Base-by-base conservation (phyloP, 2,329 filamentous ascomycete genomes). In the Scytalidium lignicola region DNA sequence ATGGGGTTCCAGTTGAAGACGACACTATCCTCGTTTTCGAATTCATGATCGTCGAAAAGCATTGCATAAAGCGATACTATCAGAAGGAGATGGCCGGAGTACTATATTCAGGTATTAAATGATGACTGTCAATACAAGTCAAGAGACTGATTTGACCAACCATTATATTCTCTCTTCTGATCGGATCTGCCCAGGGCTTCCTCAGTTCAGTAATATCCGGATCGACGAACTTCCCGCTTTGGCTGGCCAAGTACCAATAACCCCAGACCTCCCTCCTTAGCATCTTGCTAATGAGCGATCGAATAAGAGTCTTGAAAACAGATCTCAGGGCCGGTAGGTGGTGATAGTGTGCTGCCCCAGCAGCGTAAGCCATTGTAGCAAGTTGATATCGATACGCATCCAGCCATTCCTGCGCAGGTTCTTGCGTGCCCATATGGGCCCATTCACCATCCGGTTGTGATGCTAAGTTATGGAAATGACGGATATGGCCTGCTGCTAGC, bases 81-180 rank as follows among this genome's bases (percentile, higher is more conserved):
- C 32, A 70, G 50, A 10, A 70, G 58, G 18, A 71, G 50, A 54
- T 72, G 67, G 1, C 69, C 69, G 22, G 61, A 65, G 43, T 70
- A 71, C 23, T 26, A 26, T 6, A 10, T 26, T 26, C 23, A 26
- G 5, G 6, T 6, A 26, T 26, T 26, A 26, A 10, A 5, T 10
- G 5, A 5, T 10, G 10, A 26, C 10, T 6, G 10, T 26, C 10
- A 5, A 26, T 26, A 26, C 23, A 26, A 5, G 10, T 10, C 23
- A 26, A 5, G 10, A 26, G 6, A 26, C 6, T 26, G 10, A 10
- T n/a, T 10, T 6, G 23, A 26, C 10, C 5, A 6, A 26, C 23
- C 69, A 72, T 69, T 52, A 72, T 70, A 50, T 72, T 72, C 53
- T 72, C 69, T 37, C 54, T 58, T 17, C 63, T 55, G 1, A 71